Conservation (phyloP, 768 basidiomycete species). For the Cytidiella melzeri region DNA sequence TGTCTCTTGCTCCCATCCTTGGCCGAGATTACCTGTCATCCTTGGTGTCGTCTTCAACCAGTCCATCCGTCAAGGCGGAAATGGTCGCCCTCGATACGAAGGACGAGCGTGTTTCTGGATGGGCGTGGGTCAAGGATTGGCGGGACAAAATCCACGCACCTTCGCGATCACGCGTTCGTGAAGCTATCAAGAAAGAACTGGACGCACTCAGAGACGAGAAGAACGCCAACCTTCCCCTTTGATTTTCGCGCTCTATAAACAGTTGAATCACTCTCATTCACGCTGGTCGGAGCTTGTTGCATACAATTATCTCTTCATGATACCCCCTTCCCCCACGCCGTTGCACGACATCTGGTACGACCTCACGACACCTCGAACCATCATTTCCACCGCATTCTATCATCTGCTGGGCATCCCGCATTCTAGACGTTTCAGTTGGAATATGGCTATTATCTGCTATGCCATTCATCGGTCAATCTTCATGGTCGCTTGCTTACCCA, state of each 20-base stretch:
- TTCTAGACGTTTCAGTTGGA: background rate
- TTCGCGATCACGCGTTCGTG: constrained; percentile 45
- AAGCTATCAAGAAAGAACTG: constrained; percentile 28
- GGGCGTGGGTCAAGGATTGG: constrained; percentile 69
- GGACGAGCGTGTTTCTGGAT: constrained; percentile 39
- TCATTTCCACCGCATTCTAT: background rate
- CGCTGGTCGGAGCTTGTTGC: too few species aligned
- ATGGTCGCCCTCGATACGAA: constrained; percentile 10
- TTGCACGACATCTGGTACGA: too few species aligned
- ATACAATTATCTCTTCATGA: too few species aligned
- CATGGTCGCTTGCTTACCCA: background rate
- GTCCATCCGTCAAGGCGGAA: constrained; percentile 7
- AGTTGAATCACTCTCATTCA: too few species aligned
- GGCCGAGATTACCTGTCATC: constrained; percentile 60
- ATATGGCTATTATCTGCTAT: background rate
- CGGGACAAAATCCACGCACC: constrained; percentile 50
- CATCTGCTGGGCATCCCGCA: background rate
- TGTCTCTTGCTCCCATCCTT: constrained; percentile 85
- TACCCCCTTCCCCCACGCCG: too few species aligned
- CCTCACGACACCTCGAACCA: background rate
- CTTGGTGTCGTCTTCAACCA: constrained; percentile 38
- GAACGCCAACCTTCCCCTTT: constrained; percentile 14
- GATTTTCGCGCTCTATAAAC: too few species aligned
- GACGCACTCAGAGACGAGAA: constrained; percentile 55
- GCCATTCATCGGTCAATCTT: too few species aligned